phyloP scores from a whole-genome alignment of 2,329 filamentous ascomycete species.

The Aspergillus uvarum region DNA sequence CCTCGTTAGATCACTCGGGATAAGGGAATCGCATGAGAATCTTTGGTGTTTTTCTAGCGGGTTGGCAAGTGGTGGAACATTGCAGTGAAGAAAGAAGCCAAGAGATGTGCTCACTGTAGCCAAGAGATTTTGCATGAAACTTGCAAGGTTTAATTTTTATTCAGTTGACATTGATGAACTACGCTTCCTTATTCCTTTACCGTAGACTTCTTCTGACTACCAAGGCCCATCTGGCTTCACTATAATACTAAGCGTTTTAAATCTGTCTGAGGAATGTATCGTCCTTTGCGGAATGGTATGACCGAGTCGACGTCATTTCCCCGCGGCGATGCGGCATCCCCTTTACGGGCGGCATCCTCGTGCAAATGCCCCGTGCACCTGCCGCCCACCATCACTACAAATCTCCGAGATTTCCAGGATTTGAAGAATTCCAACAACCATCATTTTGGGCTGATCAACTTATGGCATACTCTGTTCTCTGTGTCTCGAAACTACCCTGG shows the following conservation, averaged over 20 bases:
- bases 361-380: neutral
- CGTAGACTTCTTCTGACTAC: too few species aligned
- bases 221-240: too few species aligned
- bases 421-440: neutral
- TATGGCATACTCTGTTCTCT: slow-evolving; percentile 1
- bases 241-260: too few species aligned
- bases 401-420: neutral
- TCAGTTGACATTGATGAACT: neutral
- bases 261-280: neutral
- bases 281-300: neutral
- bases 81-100: neutral
- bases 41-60: too few species aligned
- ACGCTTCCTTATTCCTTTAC: neutral
- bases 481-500: neutral
- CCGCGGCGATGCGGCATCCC: neutral
- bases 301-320: slow-evolving; percentile 10
- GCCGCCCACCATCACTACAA: neutral
- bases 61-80: too few species aligned
- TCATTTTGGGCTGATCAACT: neutral
- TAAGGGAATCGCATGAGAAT: neutral
- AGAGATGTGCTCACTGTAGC: neutral
- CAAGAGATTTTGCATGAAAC: neutral
- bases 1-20: too few species aligned
- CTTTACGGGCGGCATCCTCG: neutral
- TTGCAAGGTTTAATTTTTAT: neutral